Conservation (phyloP, 2,329 filamentous ascomycete genomes). For the Aspergillus ibericus region DNA sequence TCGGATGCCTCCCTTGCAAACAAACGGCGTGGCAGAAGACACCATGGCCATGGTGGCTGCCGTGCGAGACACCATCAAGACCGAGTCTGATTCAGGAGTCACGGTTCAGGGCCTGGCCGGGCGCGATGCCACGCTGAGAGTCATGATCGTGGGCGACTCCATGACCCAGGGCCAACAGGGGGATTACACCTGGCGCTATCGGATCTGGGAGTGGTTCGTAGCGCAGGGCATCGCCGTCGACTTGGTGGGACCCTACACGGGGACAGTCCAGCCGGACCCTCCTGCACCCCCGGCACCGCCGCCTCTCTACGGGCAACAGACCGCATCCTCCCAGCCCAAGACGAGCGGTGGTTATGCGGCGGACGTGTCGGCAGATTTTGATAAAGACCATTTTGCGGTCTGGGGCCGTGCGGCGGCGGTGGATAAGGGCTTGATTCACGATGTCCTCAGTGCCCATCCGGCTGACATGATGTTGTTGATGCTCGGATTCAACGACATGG, state of each 20-base stretch:
- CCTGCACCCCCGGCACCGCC: neutral
- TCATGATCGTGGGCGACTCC: slow-evolving; percentile 8
- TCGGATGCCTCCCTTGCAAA: neutral
- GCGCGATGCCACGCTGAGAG: neutral
- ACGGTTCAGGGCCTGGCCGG: neutral
- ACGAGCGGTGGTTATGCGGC: slow-evolving; percentile 1
- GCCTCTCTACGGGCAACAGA: too few species aligned
- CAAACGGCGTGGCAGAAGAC: neutral
- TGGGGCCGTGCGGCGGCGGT: slow-evolving; percentile 6
- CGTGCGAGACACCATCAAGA: neutral
- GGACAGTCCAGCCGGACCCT: neutral
- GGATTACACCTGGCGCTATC: slow-evolving; percentile 10
- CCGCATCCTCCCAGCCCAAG: neutral
- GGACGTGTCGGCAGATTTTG: neutral
- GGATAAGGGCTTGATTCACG: neutral
- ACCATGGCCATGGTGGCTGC: neutral
- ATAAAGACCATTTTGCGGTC: neutral
- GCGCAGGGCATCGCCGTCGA: neutral
- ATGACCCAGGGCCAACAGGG: slow-evolving; percentile 7
- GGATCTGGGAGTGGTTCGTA: slow-evolving; percentile 8
- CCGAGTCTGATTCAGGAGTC: neutral
- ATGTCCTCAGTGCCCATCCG: neutral
- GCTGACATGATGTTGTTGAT: slow-evolving; percentile 2
- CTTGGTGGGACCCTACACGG: slow-evolving; percentile 5
- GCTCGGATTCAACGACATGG: slow-evolving; percentile 11